A percentile compares a stretch with the other conserved stretches of the same genome.
Evolutionary conservation across 371 early-diverging fungal genomes (phyloP).

Genomic region (Rhizopus arrhizus): DNA sequence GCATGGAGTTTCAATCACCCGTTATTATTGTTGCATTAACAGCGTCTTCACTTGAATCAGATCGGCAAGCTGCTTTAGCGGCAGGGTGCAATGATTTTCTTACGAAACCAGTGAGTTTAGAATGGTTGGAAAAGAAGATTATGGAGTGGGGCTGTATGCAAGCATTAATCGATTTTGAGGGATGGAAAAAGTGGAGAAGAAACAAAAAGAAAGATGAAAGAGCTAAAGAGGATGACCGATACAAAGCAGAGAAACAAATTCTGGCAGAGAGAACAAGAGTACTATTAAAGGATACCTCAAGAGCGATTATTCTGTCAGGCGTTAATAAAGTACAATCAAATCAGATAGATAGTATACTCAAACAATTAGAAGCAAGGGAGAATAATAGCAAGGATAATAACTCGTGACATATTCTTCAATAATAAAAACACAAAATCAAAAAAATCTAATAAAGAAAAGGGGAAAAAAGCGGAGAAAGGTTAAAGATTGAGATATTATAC

Average conservation of each 20-base stretch:
- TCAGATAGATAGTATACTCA: conserved; percentile 10
- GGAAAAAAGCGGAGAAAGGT: too few species aligned
- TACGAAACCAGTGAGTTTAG: conserved; percentile 82
- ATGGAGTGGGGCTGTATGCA: conserved; percentile 94
- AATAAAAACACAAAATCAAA: neutral
- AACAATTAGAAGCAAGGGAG: conserved; percentile 14
- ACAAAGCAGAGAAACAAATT: neutral
- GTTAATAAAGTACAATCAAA: neutral
- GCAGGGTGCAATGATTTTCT: conserved; percentile 92
- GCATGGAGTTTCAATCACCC: conserved; percentile 58
- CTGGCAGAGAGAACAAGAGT: neutral
- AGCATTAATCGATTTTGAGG: conserved; percentile 84
- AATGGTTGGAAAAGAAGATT: conserved; percentile 86
- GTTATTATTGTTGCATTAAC: conserved; percentile 91
- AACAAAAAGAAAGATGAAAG: conserved; percentile 15
- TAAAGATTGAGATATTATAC: too few species aligned
- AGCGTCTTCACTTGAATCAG: conserved; percentile 74
- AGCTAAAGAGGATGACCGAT: neutral
- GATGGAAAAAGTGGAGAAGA: conserved; percentile 75
- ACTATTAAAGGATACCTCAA: neutral
- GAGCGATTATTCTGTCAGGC: neutral
- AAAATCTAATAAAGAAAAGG: neutral
- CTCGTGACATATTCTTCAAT: neutral
- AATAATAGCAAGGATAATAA: neutral
- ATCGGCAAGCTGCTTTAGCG: conserved; percentile 77